Evolutionary conservation across 140 eudicot genomes (phyloP), one percentile per base, ranked within the genome.

Genomic region (Erigeron philadelphicus): DNA sequence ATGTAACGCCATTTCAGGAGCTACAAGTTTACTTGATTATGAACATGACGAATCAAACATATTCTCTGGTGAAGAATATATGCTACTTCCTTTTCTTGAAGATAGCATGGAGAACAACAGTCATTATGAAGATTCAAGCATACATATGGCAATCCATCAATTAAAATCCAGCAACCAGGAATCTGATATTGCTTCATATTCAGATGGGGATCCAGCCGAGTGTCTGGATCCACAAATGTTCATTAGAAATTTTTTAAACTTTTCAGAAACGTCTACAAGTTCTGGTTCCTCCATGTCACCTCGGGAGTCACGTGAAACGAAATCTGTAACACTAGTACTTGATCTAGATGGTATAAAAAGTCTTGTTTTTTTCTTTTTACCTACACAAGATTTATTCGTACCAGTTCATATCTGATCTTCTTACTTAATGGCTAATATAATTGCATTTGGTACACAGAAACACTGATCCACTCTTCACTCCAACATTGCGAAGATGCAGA

Each of bases 401-500:
- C 10, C n/a, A 35, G 8, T 25, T 25, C n/a, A n/a, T 60, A 10
- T 23, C 12, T 31, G 38, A 31, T 31, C 38, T 31, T 31, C 3
- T 31, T 2, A 31, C 38, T 31, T 2, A 2, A 31, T 5, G 3
- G 2, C 38, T 17, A 68, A 50, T 31, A 35, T 55, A 63, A 40
- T n/a, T 62, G 42, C 38, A 58, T 58, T 63, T 75, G 49, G 47
- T 46, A 18, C 66, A 31, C 91, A 94, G 99, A 94, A 77, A 94
- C 99, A 12, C 95, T 94, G 55, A 97, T 94, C 11, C 99, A 89
- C 73, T 89, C 97, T 44, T 80, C 99, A 42, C 58, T 87, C 80
- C 95, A 94, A 55, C 86, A 61, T 16, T 89, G 97, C 78, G 86
- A 87, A 41, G 84, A 82, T 71, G 95, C 97, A 18, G 95, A 87